Evolutionary conservation across 192 early-diverging fungal species (phyloP).

Genomic region (Dispira simplex): DNA sequence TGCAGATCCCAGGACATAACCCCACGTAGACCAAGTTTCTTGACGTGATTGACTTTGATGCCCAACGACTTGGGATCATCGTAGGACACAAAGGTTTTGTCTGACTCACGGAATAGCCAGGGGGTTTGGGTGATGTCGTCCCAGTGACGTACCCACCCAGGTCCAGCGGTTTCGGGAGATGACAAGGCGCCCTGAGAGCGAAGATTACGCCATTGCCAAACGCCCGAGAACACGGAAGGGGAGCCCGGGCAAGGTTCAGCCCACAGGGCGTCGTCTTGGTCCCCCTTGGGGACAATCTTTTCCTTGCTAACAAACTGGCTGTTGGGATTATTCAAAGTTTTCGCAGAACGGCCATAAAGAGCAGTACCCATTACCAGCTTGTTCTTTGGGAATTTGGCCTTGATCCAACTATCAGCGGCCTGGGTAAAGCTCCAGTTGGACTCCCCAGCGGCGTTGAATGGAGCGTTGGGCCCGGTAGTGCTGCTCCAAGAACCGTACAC

Average conservation of each 20-base stretch:
- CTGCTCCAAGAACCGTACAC: constrained; percentile 41
- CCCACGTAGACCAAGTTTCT: constrained; percentile 32
- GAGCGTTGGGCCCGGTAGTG: constrained; percentile 46
- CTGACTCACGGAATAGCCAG: constrained; percentile 49
- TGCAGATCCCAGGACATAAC: constrained; percentile 51
- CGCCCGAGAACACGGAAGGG: constrained; percentile 31
- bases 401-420: constrained; percentile 33
- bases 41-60: constrained; percentile 30
- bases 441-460: constrained; percentile 22
- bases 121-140: constrained; percentile 45
- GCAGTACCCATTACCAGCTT: constrained; percentile 43
- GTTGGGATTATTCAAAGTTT: constrained; percentile 21
- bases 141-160: constrained; percentile 48
- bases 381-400: constrained; percentile 36
- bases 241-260: constrained; percentile 31
- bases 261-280: constrained; percentile 34
- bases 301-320: neutral
- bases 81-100: constrained; percentile 48
- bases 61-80: constrained; percentile 43
- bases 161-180: constrained; percentile 26
- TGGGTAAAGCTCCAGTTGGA: constrained; percentile 22
- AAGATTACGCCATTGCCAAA: constrained; percentile 51
- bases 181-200: constrained; percentile 34
- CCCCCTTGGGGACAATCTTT: constrained; percentile 33
- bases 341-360: constrained; percentile 43